Conservation (phyloP, 352 stramenopile species). For the Nothophytophthora sp. region DNA sequence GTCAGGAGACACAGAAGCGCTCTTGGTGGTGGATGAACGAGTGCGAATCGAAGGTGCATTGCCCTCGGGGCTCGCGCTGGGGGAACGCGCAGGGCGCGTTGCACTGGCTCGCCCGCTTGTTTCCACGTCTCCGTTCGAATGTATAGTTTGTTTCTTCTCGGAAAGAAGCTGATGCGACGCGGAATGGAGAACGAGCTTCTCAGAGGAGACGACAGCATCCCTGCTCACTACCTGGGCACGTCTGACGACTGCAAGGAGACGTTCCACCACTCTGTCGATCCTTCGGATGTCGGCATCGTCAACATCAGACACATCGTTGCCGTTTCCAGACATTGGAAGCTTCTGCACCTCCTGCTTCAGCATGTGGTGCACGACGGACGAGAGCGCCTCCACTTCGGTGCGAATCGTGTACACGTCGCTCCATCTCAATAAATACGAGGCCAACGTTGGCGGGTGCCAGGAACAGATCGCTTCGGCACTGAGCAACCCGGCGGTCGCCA, state of each 20-base stretch:
- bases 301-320: neutral
- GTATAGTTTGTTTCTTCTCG: conserved; percentile 14
- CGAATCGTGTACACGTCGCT: conserved; percentile 48
- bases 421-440: conserved; percentile 42
- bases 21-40: neutral
- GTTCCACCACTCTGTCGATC: conserved; percentile 12
- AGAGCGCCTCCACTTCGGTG: conserved; percentile 32
- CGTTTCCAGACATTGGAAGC: neutral
- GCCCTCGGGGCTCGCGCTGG: neutral
- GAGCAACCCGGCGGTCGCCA: conserved; percentile 6
- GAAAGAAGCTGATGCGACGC: conserved; percentile 36
- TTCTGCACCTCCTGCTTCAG: conserved; percentile 32
- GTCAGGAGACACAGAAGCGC: neutral
- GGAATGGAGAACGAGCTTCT: conserved; percentile 47
- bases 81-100: neutral
- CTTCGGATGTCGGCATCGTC: neutral
- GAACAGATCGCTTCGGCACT: conserved; percentile 27
- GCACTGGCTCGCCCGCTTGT: neutral
- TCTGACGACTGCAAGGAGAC: conserved; percentile 26
- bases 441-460: conserved; percentile 30
- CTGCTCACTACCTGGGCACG: conserved; percentile 32
- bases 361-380: conserved; percentile 37
- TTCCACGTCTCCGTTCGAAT: neutral
- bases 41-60: neutral
- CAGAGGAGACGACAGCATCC: conserved; percentile 28